Conservation (phyloP, 805 yeast species). For the Wickerhamomyces xylosicus region DNA sequence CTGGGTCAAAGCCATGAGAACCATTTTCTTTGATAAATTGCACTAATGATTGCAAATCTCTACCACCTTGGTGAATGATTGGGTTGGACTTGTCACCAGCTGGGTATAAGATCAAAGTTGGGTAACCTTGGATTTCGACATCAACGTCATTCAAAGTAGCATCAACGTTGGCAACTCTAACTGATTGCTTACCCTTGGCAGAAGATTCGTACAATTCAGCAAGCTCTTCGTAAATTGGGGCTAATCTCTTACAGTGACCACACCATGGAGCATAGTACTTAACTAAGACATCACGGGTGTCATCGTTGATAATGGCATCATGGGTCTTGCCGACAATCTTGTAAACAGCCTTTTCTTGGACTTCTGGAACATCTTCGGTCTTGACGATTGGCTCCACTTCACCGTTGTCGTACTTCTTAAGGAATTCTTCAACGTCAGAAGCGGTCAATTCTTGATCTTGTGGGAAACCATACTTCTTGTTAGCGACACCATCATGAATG, state of each 20-base stretch:
- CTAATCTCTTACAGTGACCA: slow-evolving; percentile 89
- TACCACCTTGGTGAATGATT: slow-evolving; percentile 53
- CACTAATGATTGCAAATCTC: slow-evolving; percentile 65
- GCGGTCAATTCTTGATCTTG: slow-evolving; percentile 46
- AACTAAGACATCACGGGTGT: slow-evolving; percentile 62
- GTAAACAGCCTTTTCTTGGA: slow-evolving; percentile 64
- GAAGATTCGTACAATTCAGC: slow-evolving; percentile 56
- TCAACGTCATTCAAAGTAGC: slow-evolving; percentile 86
- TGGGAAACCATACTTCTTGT: slow-evolving; percentile 69
- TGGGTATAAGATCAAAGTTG: slow-evolving; percentile 85
- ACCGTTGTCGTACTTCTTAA: slow-evolving; percentile 55
- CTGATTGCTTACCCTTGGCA: slow-evolving; percentile 36
- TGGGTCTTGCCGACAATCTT: slow-evolving; percentile 81
- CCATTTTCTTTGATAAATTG: slow-evolving; percentile 66
- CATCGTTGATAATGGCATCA: slow-evolving; percentile 51
- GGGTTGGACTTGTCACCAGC: slow-evolving; percentile 69
- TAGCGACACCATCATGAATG: slow-evolving; percentile 59
- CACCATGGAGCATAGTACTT: slow-evolving; percentile 98
- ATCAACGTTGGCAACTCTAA: slow-evolving; percentile 78
- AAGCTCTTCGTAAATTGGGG: slow-evolving; percentile 81
- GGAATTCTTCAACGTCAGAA: slow-evolving; percentile 47
- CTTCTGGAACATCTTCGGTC: slow-evolving; percentile 79
- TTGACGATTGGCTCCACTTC: slow-evolving; percentile 63
- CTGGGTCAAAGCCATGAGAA: slow-evolving; percentile 48
- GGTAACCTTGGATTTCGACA: slow-evolving; percentile 79